Percentiles rank a stretch among this genome's conserved stretches.
These are phyloP conservation scores for Ophiostoma novo-ulmi DNA, from an alignment of 2,329 filamentous ascomycete species.

Conservation along the genomic window DNA sequence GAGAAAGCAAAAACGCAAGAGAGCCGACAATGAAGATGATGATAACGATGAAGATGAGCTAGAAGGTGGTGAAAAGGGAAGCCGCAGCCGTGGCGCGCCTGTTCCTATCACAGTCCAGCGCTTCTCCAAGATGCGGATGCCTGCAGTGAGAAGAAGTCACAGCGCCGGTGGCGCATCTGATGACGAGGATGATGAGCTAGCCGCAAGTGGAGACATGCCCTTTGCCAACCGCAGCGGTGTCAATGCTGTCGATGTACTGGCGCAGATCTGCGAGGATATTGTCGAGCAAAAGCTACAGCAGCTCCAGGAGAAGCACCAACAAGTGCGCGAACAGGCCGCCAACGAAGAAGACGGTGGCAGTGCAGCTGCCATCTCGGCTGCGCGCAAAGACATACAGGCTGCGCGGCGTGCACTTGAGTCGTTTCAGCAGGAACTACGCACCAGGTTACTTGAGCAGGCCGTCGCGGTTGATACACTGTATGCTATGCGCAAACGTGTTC, in stretches of 20 bases:
- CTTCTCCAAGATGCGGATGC: slow-evolving; percentile 39
- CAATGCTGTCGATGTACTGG: slow-evolving; percentile 58
- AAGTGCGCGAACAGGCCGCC: slow-evolving; percentile 26
- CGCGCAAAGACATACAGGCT: slow-evolving; percentile 50
- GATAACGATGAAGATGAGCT: slow-evolving; percentile 19
- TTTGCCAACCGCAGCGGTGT: slow-evolving; percentile 51
- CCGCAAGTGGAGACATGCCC: slow-evolving; percentile 49
- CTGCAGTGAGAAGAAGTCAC: neutral
- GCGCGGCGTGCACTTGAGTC: slow-evolving; percentile 54
- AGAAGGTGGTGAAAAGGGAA: slow-evolving; percentile 29
- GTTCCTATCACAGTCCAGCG: slow-evolving; percentile 58
- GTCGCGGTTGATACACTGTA: slow-evolving; percentile 57
- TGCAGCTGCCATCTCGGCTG: slow-evolving; percentile 29
- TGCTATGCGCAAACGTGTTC: slow-evolving; percentile 53
- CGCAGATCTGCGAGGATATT: slow-evolving; percentile 57
- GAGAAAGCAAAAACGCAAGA: slow-evolving; percentile 29
- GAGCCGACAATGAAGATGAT: slow-evolving; percentile 26
- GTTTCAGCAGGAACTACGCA: slow-evolving; percentile 53
- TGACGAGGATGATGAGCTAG: slow-evolving; percentile 35
- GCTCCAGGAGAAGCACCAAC: slow-evolving; percentile 39
- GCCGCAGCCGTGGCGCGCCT: slow-evolving; percentile 17
- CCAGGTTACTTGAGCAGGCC: slow-evolving; percentile 54
- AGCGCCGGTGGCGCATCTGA: slow-evolving; percentile 7
- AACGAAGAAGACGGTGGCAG: slow-evolving; percentile 30
- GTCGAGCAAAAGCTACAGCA: slow-evolving; percentile 47